Evolutionary conservation across 108 stramenopile species (phyloP).

Genomic region (Nitzschia sp.): DNA sequence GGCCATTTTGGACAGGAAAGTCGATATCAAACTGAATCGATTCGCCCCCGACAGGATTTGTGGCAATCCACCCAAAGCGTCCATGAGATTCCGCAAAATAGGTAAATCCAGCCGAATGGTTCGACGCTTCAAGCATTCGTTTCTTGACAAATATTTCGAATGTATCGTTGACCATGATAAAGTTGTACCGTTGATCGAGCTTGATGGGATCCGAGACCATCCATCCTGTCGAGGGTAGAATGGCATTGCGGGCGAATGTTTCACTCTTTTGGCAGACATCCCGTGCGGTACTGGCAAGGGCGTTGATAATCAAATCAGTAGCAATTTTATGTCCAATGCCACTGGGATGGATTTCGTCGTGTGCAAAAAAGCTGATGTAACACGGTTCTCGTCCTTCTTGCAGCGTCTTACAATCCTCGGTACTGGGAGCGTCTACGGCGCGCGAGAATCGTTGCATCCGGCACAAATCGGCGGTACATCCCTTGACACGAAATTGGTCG

Average conservation of each 20-base stretch:
- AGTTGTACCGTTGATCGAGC: conserved; percentile 34
- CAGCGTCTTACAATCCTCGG: conserved; percentile 1
- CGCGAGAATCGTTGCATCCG: conserved; percentile 39
- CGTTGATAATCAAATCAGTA: conserved; percentile 47
- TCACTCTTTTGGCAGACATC: conserved; percentile 27
- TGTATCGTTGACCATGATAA: conserved; percentile 57
- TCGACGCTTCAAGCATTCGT: conserved; percentile 38
- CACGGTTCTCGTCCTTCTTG: conserved; percentile 40
- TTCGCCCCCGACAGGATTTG: conserved; percentile 43
- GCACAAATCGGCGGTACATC: conserved; percentile 47
- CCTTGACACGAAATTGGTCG: conserved; percentile 41
- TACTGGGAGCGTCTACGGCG: neutral
- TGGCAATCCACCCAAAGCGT: conserved; percentile 61
- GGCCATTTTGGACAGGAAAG: conserved; percentile 25
- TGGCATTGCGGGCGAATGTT: conserved; percentile 4
- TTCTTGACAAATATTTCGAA: conserved; percentile 40
- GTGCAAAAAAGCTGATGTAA: conserved; percentile 52
- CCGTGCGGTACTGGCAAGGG: conserved; percentile 38
- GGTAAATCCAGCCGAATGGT: conserved; percentile 31
- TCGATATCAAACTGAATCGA: conserved; percentile 45
- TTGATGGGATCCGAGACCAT: conserved; percentile 35
- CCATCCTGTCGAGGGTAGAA: conserved; percentile 43
- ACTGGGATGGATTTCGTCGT: conserved; percentile 56
- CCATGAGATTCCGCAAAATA: conserved; percentile 31
- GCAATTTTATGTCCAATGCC: conserved; percentile 55